Evolutionary conservation across 208 protist genomes (phyloP), one percentile per base, ranked within the genome.

Genomic region (Leishmania aethiopica): DNA sequence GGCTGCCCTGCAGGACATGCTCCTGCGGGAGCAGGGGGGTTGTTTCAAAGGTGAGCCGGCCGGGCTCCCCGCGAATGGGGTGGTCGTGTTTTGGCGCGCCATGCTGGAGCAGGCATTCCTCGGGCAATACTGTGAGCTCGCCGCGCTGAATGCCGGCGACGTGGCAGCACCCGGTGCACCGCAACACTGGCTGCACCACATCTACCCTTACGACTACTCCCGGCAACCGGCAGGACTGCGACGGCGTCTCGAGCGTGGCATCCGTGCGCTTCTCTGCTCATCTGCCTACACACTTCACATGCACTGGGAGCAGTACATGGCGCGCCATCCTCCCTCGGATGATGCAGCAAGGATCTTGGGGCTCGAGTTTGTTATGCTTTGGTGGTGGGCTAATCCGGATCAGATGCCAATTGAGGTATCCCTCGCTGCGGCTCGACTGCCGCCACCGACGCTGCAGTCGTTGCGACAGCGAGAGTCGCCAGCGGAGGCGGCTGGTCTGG

Each of bases 351-450:
- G 75, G 42, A 28, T 78, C 1, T 45, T 93, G 32, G 90, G 86
- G 10, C 59, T 96, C 19, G 88, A 93, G 74, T 66, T 96, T 19
- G 88, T 94, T 42, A 75, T 85, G 75, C 88, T 93, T 75, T 96
- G 93, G 91, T 96, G 93, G 93, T 89, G 82, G 55, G 85, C 86
- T 45, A 96, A 96, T 73, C 89, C 91, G 7, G 91, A 96, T 51
- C 84, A 92, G 47, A 78, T 94, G 64, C 86, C 90, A 0, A 62
- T 93, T 53, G 89, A 96, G 81, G 32, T 94, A 53, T 64, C 77
- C 22, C 35, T 77, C 11, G 11, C 55, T 5, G 66, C 79, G 57
- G 47, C 72, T 19, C 77, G 78, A 42, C 67, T 86, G 3, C 86
- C 85, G 1, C 70, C 75, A 6, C 75, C 70, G 55, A 76, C 82